These are phyloP conservation scores for Pezizomycotina sp. DNA, from an alignment of 2,329 filamentous ascomycete genomes.

Conservation along the genomic window DNA sequence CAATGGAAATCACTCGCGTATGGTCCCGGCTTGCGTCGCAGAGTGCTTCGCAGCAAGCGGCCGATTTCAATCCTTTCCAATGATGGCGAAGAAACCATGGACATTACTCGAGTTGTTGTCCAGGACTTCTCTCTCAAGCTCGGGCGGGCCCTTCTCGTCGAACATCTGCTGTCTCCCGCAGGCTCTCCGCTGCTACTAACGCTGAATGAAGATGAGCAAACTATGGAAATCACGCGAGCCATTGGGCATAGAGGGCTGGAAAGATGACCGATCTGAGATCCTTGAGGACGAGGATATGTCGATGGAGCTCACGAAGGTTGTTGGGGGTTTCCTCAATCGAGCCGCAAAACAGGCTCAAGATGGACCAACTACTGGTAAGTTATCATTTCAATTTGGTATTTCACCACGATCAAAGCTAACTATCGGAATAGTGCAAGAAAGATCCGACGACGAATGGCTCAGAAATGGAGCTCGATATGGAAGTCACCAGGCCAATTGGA, in stretches of 20 bases:
- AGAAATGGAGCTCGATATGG: constrained; percentile 41
- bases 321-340: constrained; percentile 57
- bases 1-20: constrained; percentile 58
- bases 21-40: constrained; percentile 31
- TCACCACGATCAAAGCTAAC: too few species aligned
- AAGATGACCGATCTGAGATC: constrained; percentile 10
- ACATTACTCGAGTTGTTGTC: constrained; percentile 23
- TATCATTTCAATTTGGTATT: too few species aligned
- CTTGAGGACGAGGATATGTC: constrained; percentile 24
- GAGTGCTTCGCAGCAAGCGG: neutral
- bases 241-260: constrained; percentile 37
- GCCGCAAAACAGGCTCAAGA: constrained; percentile 8
- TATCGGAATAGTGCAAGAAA: too few species aligned
- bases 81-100: constrained; percentile 32
- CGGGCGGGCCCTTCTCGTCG: constrained; percentile 10
- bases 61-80: constrained; percentile 21
- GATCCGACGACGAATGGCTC: too few species aligned
- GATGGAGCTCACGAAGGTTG: constrained; percentile 79
- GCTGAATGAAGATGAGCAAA: constrained; percentile 18
- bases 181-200: constrained; percentile 17
- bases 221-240: constrained; percentile 37
- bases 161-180: constrained; percentile 7
- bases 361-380: too few species aligned
- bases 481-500: constrained; percentile 45
- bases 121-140: constrained; percentile 10